phyloP scores from a whole-genome alignment of 148 eudicot genomes.

The Heliamphora exappendiculata region DNA sequence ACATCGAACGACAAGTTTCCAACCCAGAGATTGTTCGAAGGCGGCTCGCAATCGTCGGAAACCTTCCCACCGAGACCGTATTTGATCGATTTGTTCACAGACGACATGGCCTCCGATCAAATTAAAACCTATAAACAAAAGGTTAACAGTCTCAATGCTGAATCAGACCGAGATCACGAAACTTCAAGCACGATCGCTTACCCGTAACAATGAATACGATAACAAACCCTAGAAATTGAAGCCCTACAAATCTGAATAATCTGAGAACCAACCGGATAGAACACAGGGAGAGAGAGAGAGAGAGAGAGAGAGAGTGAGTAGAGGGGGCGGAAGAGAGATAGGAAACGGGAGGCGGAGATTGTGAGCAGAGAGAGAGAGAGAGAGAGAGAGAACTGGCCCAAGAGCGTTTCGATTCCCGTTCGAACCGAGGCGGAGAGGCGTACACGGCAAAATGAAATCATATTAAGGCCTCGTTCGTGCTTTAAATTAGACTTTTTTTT shows the following conservation, averaged over 20 bases:
- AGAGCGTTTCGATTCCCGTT: no score
- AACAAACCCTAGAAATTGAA: background rate
- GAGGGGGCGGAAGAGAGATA: background rate
- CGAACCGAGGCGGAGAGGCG: no score
- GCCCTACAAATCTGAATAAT: no score
- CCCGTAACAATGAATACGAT: background rate
- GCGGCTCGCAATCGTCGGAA: constrained; percentile 15
- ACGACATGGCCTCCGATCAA: background rate
- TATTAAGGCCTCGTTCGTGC: no score
- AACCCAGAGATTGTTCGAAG: constrained; percentile 73
- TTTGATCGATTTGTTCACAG: constrained; percentile 2
- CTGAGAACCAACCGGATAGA: background rate
- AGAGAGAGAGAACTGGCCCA: background rate
- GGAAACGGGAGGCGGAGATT: background rate
- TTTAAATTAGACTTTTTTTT: no score
- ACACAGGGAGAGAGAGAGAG: background rate
- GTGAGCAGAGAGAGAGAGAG: background rate
- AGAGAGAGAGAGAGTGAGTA: background rate
- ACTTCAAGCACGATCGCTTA: background rate
- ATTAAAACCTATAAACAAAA: background rate
- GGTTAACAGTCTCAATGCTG: background rate
- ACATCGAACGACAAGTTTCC: constrained; percentile 60
- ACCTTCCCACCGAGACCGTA: constrained; percentile 5
- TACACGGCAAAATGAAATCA: no score
- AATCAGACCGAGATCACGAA: background rate